Conservation (phyloP, 768 basidiomycete genomes). For the Mycena polygramma region DNA sequence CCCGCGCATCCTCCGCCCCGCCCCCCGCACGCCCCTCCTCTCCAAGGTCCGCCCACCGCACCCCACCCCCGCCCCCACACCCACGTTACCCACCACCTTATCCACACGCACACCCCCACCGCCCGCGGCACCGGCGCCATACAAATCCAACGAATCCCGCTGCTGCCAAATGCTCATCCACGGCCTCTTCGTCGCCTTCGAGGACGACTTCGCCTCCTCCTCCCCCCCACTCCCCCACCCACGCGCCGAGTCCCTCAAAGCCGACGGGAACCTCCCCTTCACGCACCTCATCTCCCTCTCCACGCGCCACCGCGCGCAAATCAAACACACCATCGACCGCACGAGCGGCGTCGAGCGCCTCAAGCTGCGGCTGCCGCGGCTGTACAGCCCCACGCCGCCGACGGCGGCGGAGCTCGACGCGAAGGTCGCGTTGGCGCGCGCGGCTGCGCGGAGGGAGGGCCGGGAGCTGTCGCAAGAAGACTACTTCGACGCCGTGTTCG, state of each 20-base stretch:
- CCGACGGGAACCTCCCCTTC: slow-evolving; percentile 32
- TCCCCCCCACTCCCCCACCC: not conserved
- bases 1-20: slow-evolving; percentile 29
- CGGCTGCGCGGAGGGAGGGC: slow-evolving; percentile 9
- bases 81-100: too few species aligned
- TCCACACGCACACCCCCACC: slow-evolving; percentile 5
- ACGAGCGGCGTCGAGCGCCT: slow-evolving; percentile 19
- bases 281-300: slow-evolving; percentile 39
- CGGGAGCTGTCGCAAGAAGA: slow-evolving; percentile 22
- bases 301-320: slow-evolving; percentile 21
- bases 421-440: slow-evolving; percentile 17
- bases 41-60: slow-evolving; percentile 5
- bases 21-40: slow-evolving; percentile 11
- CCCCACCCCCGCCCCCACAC: not conserved
- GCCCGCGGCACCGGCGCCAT: too few species aligned
- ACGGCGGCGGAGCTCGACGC: slow-evolving; percentile 26
- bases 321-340: slow-evolving; percentile 16
- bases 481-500: slow-evolving; percentile 33
- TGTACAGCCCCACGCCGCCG: slow-evolving; percentile 25
- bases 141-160: slow-evolving; percentile 34
- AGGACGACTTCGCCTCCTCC: slow-evolving; percentile 37
- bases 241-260: slow-evolving; percentile 19
- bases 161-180: slow-evolving; percentile 40
- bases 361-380: slow-evolving; percentile 21
- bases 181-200: slow-evolving; percentile 41